Evolutionary conservation across 1,284 basidiomycete species (phyloP), one percentile per base, ranked within the genome.

Genomic region (Pseudozyma pruni): DNA sequence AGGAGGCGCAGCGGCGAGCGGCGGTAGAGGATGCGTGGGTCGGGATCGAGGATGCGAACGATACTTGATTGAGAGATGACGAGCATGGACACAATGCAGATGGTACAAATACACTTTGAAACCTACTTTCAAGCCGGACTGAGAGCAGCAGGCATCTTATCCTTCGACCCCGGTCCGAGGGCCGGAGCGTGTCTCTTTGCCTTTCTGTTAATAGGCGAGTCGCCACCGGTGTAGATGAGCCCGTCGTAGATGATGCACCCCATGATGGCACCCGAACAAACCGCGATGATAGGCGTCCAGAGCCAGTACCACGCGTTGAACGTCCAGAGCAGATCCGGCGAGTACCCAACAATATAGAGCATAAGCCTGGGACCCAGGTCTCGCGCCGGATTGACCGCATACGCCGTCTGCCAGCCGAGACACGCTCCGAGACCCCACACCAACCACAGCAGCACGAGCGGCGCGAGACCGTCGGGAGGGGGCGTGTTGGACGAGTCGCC

Each of bases 221-320:
- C 83, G 16, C 71, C 68, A 3, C 83, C 83, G n/a, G 76, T 81
- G 62, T 81, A 84, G 53, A 83, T 74, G 34, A 83, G 74, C 13
- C 75, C 54, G 46, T 84, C 83, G 64, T 84, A 83, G 25, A 84
- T 40, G 32, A 81, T 44, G 27, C 76, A 78, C 1, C 83, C 84
- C 38, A 83, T 69, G 8, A 83, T 54, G 17, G 75, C 83, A 11
- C 83, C 83, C 3, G 68, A 45, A 42, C 81, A 75, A 37, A 59
- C 62, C 3, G 63, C 68, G 16, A 79, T 32, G 23, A 70, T 45
- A 13, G 89, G 87, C 71, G 88, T 89, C 90, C 90, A 92, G 27
- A 91, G 67, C 90, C 90, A 92, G 77, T 91, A 92, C 68, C 90
- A 90, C 74, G 85, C 86, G 56, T 86, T 83, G 71, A 84, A 86